These are phyloP conservation scores for Copromyces sp. DNA, from an alignment of 495 filamentous ascomycete species.

Conservation along the genomic window DNA sequence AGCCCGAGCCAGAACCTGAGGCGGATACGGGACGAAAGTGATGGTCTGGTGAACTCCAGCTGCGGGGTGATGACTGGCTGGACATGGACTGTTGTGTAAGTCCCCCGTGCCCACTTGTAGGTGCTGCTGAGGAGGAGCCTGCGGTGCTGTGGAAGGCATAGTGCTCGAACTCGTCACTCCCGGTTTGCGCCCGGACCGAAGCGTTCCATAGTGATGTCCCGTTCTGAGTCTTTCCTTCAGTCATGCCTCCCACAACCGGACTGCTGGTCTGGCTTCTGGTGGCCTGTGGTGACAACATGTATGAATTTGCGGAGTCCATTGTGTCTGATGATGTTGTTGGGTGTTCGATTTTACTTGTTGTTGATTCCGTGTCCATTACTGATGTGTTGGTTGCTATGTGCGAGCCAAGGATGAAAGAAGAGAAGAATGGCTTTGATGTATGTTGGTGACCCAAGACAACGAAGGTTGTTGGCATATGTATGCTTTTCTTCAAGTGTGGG, in stretches of 20 bases:
- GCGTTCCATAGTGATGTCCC: slow-evolving; percentile 10
- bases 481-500: not conserved
- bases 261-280: not conserved
- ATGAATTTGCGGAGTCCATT: not conserved
- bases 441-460: not conserved
- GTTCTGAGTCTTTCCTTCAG: not conserved
- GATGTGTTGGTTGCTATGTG: not conserved
- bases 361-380: not conserved
- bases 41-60: slow-evolving; percentile 16
- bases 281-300: not conserved
- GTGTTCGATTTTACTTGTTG: not conserved
- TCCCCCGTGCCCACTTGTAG: slow-evolving; percentile 1
- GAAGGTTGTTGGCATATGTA: not conserved
- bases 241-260: not conserved
- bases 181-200: slow-evolving; percentile 5
- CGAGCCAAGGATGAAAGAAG: not conserved
- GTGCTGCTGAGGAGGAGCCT: slow-evolving; percentile 1
- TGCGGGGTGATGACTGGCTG: slow-evolving; percentile 19
- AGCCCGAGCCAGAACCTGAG: not conserved
- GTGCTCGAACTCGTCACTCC: slow-evolving; percentile 15
- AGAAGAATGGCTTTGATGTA: not conserved
- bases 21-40: slow-evolving; percentile 9
- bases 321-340: not conserved
- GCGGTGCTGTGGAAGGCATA: slow-evolving; percentile 19
- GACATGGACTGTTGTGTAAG: slow-evolving; percentile 9